Evolutionary conservation across 441 rosid genomes (phyloP), one percentile per base, ranked within the genome.

Genomic region (Hura crepitans): DNA sequence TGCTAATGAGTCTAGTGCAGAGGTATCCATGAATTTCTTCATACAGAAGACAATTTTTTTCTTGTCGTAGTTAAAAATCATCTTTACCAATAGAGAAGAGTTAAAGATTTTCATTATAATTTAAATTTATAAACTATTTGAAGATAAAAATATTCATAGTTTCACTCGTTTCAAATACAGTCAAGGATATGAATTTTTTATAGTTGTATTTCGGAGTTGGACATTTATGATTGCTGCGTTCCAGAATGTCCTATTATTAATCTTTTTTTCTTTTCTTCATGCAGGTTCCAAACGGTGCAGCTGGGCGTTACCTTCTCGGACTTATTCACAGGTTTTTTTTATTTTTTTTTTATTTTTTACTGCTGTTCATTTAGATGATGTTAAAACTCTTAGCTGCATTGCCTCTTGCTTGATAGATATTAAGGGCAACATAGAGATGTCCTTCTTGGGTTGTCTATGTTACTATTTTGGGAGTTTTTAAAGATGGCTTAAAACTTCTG

Each of bases 271-370:
- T 75, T 45, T 43, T 54, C 47, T 69, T 63, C 62, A 4, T 78
- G 77, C 77, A 95, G 99, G 85, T 94, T 74, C 98, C 98, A 39
- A 90, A 92, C 77, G 93, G 97, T 70, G 98, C 97, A 50, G 87
- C 97, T 46, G 97, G 98, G 70, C 97, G 89, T 81, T 94, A 88
- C 81, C 97, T 94, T 75, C 95, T 94, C 69, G 98, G 98, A 68
- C 94, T 92, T 73, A 81, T 94, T 73, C 87, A 89, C 87, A 91
- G 96, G 98, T 94, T 75, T 27, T 37, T 39, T 49, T 75, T 27
- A 28, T 39, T 49, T 33, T 33, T 33, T 33, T 33, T 33, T 33
- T 2, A 33, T 33, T 2, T 2, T 33, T 2, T 2, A 64, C n/a
- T 11, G 30, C 66, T 68, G 51, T 58, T 22, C 70, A 35, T 22